Conservation (phyloP, 2,329 filamentous ascomycete species). For the Aspergillus piperis region DNA sequence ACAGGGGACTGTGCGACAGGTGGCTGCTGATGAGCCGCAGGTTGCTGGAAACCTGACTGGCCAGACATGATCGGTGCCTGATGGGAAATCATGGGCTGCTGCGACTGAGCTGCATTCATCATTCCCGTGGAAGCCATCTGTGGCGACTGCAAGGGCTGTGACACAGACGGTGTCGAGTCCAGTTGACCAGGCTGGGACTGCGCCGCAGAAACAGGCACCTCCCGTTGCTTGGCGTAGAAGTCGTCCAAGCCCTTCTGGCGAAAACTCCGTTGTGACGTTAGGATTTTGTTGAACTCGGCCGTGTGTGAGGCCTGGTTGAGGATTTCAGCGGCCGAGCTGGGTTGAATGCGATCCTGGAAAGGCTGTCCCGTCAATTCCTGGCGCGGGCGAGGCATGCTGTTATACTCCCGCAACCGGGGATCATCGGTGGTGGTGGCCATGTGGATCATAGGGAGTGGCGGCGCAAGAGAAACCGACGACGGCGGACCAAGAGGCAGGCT, state of each 20-base stretch:
- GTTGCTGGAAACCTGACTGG: conserved; percentile 67
- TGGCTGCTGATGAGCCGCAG: conserved; percentile 40
- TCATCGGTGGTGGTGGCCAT: conserved; percentile 76
- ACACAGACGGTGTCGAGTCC: conserved; percentile 38
- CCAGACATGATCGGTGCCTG: conserved; percentile 52
- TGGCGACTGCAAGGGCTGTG: conserved; percentile 43
- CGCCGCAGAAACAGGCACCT: conserved; percentile 62
- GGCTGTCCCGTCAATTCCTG: conserved; percentile 86
- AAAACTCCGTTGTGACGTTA: conserved; percentile 77
- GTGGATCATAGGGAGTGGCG: conserved; percentile 80
- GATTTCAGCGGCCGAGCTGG: conserved; percentile 75
- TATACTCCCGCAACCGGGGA: conserved; percentile 76
- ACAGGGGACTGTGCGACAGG: conserved; percentile 68
- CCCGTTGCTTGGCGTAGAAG: conserved; percentile 80
- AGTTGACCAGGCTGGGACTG: conserved; percentile 32
- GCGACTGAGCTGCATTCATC: conserved; percentile 36
- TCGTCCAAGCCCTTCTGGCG: conserved; percentile 78
- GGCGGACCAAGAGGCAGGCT: conserved; percentile 70
- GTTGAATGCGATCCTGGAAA: conserved; percentile 83
- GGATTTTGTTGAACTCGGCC: conserved; percentile 83
- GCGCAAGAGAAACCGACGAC: conserved; percentile 62
- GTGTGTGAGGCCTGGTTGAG: conserved; percentile 84
- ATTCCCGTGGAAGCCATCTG: conserved; percentile 38
- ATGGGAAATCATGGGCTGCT: conserved; percentile 43
- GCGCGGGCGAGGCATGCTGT: conserved; percentile 77